Base-by-base conservation (phyloP, 2,329 filamentous ascomycete genomes). In the Alternaria angustiovoidea region DNA sequence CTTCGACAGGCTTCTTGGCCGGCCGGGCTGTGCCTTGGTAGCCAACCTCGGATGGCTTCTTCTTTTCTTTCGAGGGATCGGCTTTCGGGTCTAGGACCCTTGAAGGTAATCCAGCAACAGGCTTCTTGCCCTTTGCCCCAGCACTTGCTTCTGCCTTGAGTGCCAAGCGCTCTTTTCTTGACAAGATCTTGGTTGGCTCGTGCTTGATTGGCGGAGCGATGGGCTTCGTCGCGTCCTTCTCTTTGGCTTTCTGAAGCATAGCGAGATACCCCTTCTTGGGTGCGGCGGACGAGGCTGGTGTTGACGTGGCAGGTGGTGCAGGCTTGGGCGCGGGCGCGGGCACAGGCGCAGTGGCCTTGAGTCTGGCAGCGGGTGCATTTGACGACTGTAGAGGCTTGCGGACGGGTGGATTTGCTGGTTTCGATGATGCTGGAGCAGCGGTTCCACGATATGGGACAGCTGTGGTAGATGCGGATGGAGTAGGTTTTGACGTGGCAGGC, bases 201-300 rank as follows among this genome's bases (percentile, higher is more conserved):
- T 93, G 90, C 73, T 92, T 90, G 66, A 93, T 91, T 68, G 87
- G 88, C 56, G 89, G 90, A 24, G 90, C 83, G 55, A 87, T 59
- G 39, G 73, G 70, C 57, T 78, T 78, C 5, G 72, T 70, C 16
- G 78, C 69, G 80, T 81, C 82, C 57, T 82, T 89, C 62, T 87
- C 87, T 71, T 91, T 88, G 32, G 88, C 91, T 66, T 89, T 85
- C 56, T 89, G 89, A 79, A 94, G 84, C 61, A 93, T 90, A 70
- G 93, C 90, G 38, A 88, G 87, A 75, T 88, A 94, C 0, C 89
- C 91, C 2, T 90, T 91, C 77, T 92, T 92, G 1, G 88, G 88
- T 2, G 85, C 79, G 3, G 81, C 75, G 7, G 69, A 44, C 8
- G 67, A 54, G 39, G 76, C 56, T 14, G 70, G 11, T 73, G 74